phyloP scores from a whole-genome alignment of 2,329 filamentous ascomycete species.

The Macrophomina pseudophaseolina region DNA sequence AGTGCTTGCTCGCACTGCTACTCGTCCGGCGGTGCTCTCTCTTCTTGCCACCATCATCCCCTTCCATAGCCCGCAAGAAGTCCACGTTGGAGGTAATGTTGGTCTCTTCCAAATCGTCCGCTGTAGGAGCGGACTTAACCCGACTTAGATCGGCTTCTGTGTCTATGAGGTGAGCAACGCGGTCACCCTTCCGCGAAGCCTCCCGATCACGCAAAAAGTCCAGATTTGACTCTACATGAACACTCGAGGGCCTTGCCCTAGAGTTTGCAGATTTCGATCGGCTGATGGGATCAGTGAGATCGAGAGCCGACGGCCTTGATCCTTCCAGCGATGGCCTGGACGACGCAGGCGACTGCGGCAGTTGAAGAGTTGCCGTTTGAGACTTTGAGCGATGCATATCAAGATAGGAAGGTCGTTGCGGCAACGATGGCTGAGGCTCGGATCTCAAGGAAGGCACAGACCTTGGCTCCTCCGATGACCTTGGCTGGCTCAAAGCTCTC shows the following conservation, averaged over 20 bases:
- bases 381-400: conserved; percentile 58
- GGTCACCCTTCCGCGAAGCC: conserved; percentile 48
- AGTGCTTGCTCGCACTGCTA: conserved; percentile 63
- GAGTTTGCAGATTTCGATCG: conserved; percentile 68
- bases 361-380: conserved; percentile 53
- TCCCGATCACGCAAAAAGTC: conserved; percentile 84
- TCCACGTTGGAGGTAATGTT: conserved; percentile 81
- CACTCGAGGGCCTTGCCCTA: conserved; percentile 77
- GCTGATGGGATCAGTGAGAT: conserved; percentile 63
- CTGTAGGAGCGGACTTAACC: conserved; percentile 35
- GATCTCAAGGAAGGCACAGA: conserved; percentile 43
- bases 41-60: conserved; percentile 58
- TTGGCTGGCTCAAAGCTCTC: conserved; percentile 57
- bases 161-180: conserved; percentile 34
- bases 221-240: conserved; percentile 80
- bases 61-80: conserved; percentile 77
- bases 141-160: conserved; percentile 29
- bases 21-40: conserved; percentile 59
- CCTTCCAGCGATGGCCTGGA: conserved; percentile 74
- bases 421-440: conserved; percentile 40
- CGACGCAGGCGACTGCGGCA: conserved; percentile 61
- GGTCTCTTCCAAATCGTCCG: conserved; percentile 55
- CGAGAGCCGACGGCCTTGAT: conserved; percentile 66
- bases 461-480: conserved; percentile 46
- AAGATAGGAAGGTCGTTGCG: conserved; percentile 47